Evolutionary conservation across 1,139 yeast genomes (phyloP).

Genomic region (Hyphopichia fennica): DNA sequence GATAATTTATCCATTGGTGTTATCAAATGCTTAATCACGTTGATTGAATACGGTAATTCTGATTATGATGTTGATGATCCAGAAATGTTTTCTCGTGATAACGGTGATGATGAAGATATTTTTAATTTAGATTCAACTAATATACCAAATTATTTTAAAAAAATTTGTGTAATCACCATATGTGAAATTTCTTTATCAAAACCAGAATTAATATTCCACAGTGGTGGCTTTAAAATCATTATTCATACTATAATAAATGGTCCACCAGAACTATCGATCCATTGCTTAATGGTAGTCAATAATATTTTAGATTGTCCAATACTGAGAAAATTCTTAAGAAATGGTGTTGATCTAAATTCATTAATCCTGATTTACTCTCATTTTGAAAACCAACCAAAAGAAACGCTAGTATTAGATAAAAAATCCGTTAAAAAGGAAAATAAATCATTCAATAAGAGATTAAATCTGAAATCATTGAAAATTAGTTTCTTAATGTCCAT

Average conservation of each 20-base stretch:
- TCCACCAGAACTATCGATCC: slow-evolving; percentile 54
- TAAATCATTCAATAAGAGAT: slow-evolving; percentile 1
- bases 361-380: slow-evolving; percentile 59
- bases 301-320: slow-evolving; percentile 61
- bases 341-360: slow-evolving; percentile 64
- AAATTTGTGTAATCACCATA: slow-evolving; percentile 63
- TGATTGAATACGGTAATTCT: slow-evolving; percentile 58
- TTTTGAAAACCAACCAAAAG: slow-evolving; percentile 7
- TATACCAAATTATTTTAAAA: slow-evolving; percentile 47
- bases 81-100: slow-evolving; percentile 10
- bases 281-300: slow-evolving; percentile 56
- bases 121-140: slow-evolving; percentile 1
- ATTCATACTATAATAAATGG: slow-evolving; percentile 64
- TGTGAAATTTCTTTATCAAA: slow-evolving; percentile 65
- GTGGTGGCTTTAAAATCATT: slow-evolving; percentile 66
- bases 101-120: slow-evolving; percentile 7
- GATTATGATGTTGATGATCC: slow-evolving; percentile 9
- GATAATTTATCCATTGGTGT: slow-evolving; percentile 63
- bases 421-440: slow-evolving; percentile 2
- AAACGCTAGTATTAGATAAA: background rate
- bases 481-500: slow-evolving; percentile 62
- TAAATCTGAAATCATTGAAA: slow-evolving; percentile 46
- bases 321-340: slow-evolving; percentile 55
- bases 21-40: slow-evolving; percentile 68
- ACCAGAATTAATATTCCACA: slow-evolving; percentile 60